phyloP scores from a whole-genome alignment of 139 green algal species.

The Closterium sp. region DNA sequence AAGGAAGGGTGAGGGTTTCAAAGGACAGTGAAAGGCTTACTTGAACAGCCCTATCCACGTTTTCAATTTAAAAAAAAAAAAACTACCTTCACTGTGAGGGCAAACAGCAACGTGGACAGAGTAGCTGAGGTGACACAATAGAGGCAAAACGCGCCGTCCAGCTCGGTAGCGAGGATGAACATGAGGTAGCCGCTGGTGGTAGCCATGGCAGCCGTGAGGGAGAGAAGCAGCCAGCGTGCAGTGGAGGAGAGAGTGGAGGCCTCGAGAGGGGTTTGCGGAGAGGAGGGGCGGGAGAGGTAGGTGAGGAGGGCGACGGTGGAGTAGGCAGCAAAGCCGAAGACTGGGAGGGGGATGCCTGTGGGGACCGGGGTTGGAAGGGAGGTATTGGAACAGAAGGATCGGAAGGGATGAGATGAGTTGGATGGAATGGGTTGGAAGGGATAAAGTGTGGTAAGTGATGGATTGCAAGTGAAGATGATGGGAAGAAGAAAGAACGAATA shows the following conservation, averaged over 20 bases:
- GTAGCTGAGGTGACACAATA: slow-evolving; percentile 70
- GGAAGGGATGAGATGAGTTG: too few species aligned
- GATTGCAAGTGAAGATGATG: too few species aligned
- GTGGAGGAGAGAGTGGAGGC: background rate
- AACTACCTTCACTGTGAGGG: slow-evolving; percentile 31
- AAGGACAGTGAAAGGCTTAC: background rate
- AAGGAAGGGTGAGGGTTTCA: background rate
- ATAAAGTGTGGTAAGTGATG: too few species aligned
- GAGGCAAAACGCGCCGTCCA: slow-evolving; percentile 57
- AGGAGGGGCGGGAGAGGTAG: background rate
- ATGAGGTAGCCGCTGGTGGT: slow-evolving; percentile 71
- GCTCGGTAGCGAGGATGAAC: slow-evolving; percentile 61
- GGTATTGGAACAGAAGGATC: background rate
- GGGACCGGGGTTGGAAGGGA: background rate
- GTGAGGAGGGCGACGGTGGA: slow-evolving; percentile 31
- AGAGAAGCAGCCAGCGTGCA: slow-evolving; percentile 53
- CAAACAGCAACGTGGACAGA: slow-evolving; percentile 57
- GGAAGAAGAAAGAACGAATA: background rate
- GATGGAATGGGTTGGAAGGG: too few species aligned
- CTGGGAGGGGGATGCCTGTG: slow-evolving; percentile 36
- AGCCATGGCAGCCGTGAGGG: slow-evolving; percentile 59
- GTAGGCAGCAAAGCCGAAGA: slow-evolving; percentile 42
- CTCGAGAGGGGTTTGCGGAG: background rate
- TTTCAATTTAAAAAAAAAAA: background rate
- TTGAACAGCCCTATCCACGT: background rate